Base-by-base conservation (phyloP, 352 stramenopile species). In the Pythium oligandrum region DNA sequence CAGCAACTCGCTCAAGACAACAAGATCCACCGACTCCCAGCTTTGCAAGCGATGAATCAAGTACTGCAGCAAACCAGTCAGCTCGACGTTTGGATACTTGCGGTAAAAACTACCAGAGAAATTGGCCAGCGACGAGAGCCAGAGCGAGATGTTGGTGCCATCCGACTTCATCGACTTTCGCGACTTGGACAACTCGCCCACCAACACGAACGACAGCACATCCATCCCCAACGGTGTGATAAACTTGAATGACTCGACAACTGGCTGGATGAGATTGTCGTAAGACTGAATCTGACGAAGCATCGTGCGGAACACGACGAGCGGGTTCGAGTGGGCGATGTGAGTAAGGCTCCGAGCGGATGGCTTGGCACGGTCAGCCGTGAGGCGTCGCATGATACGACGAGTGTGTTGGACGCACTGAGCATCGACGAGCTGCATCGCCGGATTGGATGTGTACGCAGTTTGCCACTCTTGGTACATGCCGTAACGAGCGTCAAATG, bases 221-320 rank as follows among this genome's bases (percentile, higher is more conserved):
- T 98, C 95, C 68, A 98, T 90, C 17, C 87, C 87, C 17, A 98
- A 71, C 10, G 88, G 87, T 4, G 93, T 97, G 12, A 97, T 78
- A 60, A 96, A 98, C 55, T 96, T 93, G 64, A 98, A 93, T n/a
- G 85, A 89, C 57, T 98, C 93, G 5, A 98, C 92, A 53, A 98
- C 95, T 10, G 96, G 91, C 57, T 96, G 76, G 50, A 98, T 98
- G 55, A 98, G 70, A 63, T 98, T 98, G 55, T 98, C 95, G 61
- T 98, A 98, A 66, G 91, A 97, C 67, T 98, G 93, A 66, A 98
- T 97, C 66, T 98, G 92, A 45, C 82, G 83, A 32, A 98, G 67
- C 75, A 98, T 98, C 10, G 90, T 96, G 26, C 81, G 86, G 57
- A 98, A 98, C 10, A 98, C 90, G 9, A 98, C 86, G 30, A 98